These are phyloP conservation scores for Hypomyces rosellus DNA, from an alignment of 2,329 filamentous ascomycete species.

Conservation along the genomic window DNA sequence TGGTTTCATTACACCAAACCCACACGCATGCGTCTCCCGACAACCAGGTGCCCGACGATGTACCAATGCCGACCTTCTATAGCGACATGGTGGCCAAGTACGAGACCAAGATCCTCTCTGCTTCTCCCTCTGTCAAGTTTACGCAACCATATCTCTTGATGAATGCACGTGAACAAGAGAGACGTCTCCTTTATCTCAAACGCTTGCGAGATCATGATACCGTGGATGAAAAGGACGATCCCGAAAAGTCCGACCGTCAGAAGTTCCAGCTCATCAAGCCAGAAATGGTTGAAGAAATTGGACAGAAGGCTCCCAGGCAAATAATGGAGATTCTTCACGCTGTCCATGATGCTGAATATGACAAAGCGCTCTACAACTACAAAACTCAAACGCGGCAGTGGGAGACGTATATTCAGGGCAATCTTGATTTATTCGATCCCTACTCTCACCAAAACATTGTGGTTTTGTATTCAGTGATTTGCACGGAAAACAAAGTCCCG, in stretches of 20 bases:
- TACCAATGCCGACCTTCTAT: slow-evolving; percentile 86
- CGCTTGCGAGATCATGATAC: slow-evolving; percentile 72
- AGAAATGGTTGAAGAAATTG: slow-evolving; percentile 85
- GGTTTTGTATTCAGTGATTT: slow-evolving; percentile 88
- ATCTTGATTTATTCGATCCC: slow-evolving; percentile 85
- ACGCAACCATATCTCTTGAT: slow-evolving; percentile 89
- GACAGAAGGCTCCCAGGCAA: slow-evolving; percentile 73
- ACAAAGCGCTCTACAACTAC: slow-evolving; percentile 90
- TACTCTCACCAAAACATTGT: slow-evolving; percentile 96
- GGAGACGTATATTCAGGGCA: slow-evolving; percentile 90
- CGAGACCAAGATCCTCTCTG: slow-evolving; percentile 86
- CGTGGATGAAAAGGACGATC: slow-evolving; percentile 47
- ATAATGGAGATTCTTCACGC: slow-evolving; percentile 92
- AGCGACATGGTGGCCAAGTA: slow-evolving; percentile 92
- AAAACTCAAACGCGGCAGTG: slow-evolving; percentile 91
- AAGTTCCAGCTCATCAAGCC: slow-evolving; percentile 89
- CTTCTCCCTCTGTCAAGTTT: slow-evolving; percentile 94
- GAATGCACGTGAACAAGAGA: slow-evolving; percentile 85
- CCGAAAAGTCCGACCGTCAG: slow-evolving; percentile 58
- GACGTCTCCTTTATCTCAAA: slow-evolving; percentile 74
- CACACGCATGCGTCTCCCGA: slow-evolving; percentile 41
- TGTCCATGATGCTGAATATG: slow-evolving; percentile 93
- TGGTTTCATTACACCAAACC: slow-evolving; percentile 35
- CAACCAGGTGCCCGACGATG: slow-evolving; percentile 63
- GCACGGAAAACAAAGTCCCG: slow-evolving; percentile 86